These are phyloP conservation scores for Huiozyma naganishii DNA, from an alignment of 805 yeast species.

Conservation along the genomic window DNA sequence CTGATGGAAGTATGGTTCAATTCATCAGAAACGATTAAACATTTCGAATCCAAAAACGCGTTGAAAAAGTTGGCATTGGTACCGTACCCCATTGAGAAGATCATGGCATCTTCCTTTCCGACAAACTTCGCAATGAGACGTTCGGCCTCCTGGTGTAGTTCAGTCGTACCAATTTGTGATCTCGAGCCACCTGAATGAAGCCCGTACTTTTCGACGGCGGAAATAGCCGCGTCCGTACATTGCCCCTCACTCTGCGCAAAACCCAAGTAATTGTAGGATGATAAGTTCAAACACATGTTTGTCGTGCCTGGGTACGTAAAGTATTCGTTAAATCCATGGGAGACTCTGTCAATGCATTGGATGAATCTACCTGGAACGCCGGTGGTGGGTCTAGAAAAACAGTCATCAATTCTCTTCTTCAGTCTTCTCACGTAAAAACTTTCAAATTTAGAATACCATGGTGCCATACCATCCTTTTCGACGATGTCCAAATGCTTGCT, in stretches of 20 bases:
- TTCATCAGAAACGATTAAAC: conserved; percentile 87
- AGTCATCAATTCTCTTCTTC: conserved; percentile 84
- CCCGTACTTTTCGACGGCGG: conserved; percentile 58
- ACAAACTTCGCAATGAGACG: conserved; percentile 68
- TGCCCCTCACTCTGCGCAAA: conserved; percentile 91
- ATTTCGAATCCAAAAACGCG: conserved; percentile 73
- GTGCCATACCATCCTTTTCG: conserved; percentile 85
- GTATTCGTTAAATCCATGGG: conserved; percentile 52
- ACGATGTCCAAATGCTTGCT: conserved; percentile 53
- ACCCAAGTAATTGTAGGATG: conserved; percentile 90
- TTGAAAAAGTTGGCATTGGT: conserved; percentile 86
- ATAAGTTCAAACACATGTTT: conserved; percentile 69
- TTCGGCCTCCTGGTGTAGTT: conserved; percentile 67
- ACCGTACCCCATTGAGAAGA: conserved; percentile 92
- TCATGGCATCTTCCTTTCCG: conserved; percentile 79
- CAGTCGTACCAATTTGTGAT: conserved; percentile 61
- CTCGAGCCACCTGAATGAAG: conserved; percentile 73
- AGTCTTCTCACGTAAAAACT: conserved; percentile 86
- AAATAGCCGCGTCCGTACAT: conserved; percentile 73
- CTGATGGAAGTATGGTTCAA: conserved; percentile 93
- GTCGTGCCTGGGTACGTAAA: conserved; percentile 70
- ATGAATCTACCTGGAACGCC: conserved; percentile 95
- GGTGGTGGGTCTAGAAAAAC: conserved; percentile 90
- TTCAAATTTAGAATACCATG: conserved; percentile 90
- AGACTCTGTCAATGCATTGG: conserved; percentile 65